Base-by-base conservation (phyloP, 352 stramenopile species). In the Peronospora farinosa region DNA sequence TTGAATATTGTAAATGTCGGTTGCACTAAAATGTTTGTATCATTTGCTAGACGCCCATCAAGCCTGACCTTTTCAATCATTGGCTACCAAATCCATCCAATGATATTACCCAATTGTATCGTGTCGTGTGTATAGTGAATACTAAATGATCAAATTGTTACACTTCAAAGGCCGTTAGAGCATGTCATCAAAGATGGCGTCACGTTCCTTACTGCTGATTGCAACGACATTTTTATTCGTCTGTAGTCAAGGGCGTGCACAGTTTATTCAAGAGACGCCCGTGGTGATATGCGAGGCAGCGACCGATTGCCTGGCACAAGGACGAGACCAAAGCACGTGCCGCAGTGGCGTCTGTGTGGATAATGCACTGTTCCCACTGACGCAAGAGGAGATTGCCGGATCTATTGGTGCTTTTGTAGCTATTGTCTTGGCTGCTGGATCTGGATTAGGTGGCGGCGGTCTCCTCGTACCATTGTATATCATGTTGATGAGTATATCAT, bases 401-500 rank as follows among this genome's bases (percentile, higher is more conserved):
- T 88, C 76, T 7, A 69, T 88, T 27, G 69, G 72, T 25, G 80
- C 76, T 10, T 87, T 91, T 47, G 27, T 86, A 7, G 70, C 72
- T 45, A 78, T 61, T 36, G 48, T 88, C 21, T 43, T 91, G n/a
- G 73, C 80, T 0, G 65, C 78, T 7, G 72, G 80, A 36, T 86
- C 76, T 0, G 81, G 81, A 3, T 64, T 92, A 10, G 81, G 81
- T 16, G 81, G 81, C n/a, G 81, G 81, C 7, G 81, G 81, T 0
- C 47, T 92, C 35, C 63, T 92, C 13, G 79, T 92, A 32, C 81
- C 81, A 8, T 42, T 83, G 7, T 92, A 90, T 60, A 89, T 92
- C 33, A 63, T 92, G 33, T 62, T 81, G 11, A 84, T 90, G 67
- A 59, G 61, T 9, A 60, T 88, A 36, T 85, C 73, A 23, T 87